Evolutionary conservation across 1,284 basidiomycete genomes (phyloP).

Genomic region (Cystobasidium slooffiae): DNA sequence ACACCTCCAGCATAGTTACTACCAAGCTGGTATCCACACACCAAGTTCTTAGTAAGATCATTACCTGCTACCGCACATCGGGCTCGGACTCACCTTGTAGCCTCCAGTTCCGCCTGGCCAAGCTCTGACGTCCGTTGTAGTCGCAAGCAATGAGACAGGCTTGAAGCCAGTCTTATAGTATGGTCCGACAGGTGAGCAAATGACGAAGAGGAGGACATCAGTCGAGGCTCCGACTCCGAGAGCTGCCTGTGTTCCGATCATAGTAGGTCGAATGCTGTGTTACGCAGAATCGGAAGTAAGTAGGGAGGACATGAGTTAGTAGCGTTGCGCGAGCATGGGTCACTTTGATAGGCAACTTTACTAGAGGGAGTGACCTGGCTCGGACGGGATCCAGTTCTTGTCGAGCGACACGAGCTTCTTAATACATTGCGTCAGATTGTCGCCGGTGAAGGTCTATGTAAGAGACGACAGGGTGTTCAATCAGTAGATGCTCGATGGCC

Average conservation of each 20-base stretch:
- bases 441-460: conserved; percentile 71
- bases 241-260: conserved; percentile 88
- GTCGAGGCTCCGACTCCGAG: conserved; percentile 86
- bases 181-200: conserved; percentile 74
- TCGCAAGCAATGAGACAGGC: conserved; percentile 88
- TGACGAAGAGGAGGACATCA: conserved; percentile 91
- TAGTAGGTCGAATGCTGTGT: conserved; percentile 63
- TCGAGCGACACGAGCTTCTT: conserved; percentile 87
- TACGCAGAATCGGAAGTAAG: not conserved
- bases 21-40: conserved; percentile 28
- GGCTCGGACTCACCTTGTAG: conserved; percentile 79
- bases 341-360: conserved; percentile 59
- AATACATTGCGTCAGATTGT: conserved; percentile 78
- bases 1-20: conserved; percentile 85
- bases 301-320: conserved; percentile 43
- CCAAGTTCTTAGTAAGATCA: not conserved
- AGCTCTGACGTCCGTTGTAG: conserved; percentile 86
- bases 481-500: not conserved
- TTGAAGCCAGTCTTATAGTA: conserved; percentile 97
- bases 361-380: conserved; percentile 88
- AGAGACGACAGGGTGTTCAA: conserved; percentile 3
- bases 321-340: not conserved
- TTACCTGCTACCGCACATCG: not conserved
- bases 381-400: conserved; percentile 88
- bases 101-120: conserved; percentile 83